Evolutionary conservation across 306 rosid species (phyloP), one percentile per base, ranked within the genome.

Genomic region (Argentina anserina): DNA sequence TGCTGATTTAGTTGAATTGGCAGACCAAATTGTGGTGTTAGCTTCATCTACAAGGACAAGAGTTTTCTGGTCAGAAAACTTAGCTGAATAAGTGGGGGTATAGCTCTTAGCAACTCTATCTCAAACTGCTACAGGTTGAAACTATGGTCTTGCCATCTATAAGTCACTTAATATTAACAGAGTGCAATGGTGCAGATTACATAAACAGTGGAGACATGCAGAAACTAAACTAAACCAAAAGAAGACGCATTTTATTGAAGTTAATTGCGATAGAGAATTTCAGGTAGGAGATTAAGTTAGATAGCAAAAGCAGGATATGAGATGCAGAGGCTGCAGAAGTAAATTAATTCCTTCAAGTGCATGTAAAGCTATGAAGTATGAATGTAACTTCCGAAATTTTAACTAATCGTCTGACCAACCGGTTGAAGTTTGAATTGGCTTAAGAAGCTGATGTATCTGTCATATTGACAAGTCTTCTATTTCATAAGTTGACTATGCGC

Each of bases 91-190:
- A 76, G 40, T 1, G n/a, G 80, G 69, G 5, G 21, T 37, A 25
- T 68, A 52, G 58, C 74, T 68, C 68, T 76, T 68, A 13, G 74
- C 74, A 67, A 76, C n/a, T n/a, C n/a, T n/a, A n/a, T n/a, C n/a
- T n/a, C n/a, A n/a, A n/a, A n/a, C n/a, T n/a, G n/a, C n/a, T n/a
- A n/a, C n/a, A n/a, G n/a, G n/a, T n/a, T n/a, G n/a, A n/a, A n/a
- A n/a, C n/a, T n/a, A n/a, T n/a, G n/a, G n/a, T n/a, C n/a, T n/a
- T n/a, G n/a, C n/a, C n/a, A n/a, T n/a, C n/a, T n/a, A n/a, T n/a
- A n/a, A n/a, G n/a, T n/a, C n/a, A n/a, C n/a, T n/a, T n/a, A n/a
- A n/a, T n/a, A n/a, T n/a, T n/a, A n/a, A n/a, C n/a, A n/a, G n/a
- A n/a, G n/a, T n/a, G n/a, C n/a, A n/a, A n/a, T n/a, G n/a, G n/a